Evolutionary conservation across 257 asterid species (phyloP), one percentile per base, ranked within the genome.

Genomic region (Coffea canephora): DNA sequence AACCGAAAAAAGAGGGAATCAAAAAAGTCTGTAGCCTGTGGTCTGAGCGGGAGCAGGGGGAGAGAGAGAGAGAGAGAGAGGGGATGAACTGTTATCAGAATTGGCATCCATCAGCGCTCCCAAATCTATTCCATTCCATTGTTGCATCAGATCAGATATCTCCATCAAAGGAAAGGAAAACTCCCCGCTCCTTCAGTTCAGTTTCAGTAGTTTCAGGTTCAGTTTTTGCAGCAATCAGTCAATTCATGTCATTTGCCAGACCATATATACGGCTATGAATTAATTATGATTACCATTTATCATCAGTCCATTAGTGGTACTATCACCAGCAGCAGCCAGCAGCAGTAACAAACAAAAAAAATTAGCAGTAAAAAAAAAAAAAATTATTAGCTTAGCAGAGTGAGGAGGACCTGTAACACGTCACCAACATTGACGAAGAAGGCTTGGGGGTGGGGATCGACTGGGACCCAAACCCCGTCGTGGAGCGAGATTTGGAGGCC

Each of bases 381-480:
- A 31, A 31, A 31, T 27, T 27, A 27, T 27, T 27, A 27, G 27
- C 27, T 27, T 27, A 27, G 27, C 27, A 27, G 34, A 31, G 34
- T 27, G 36, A 23, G 52, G 69, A 1, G 71, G 81, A 91, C 98
- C 92, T 93, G 94, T 52, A 93, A 83, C 46, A 90, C 50, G 85
- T 93, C 98, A 65, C 98, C 98, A n/a, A 93, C 98, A 70, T 85
- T 90, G 70, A 91, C 92, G 39, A 89, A 87, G 72, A 85, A 87
- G 21, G 89, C 84, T 11, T 79, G 23, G 0, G 93, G 93, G 31
- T 83, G 80, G 13, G 93, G 89, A 52, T 57, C 77, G 78, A 90
- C 87, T 0, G 97, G 95, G 86, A 90, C 81, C 97, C 97, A 92
- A 74, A 85, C 80, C 10, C 95, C 95, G 11, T 90, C 93, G 52